These are phyloP conservation scores for Thielaviopsis ethacetica DNA, from an alignment of 2,329 filamentous ascomycete genomes.

Conservation along the genomic window DNA sequence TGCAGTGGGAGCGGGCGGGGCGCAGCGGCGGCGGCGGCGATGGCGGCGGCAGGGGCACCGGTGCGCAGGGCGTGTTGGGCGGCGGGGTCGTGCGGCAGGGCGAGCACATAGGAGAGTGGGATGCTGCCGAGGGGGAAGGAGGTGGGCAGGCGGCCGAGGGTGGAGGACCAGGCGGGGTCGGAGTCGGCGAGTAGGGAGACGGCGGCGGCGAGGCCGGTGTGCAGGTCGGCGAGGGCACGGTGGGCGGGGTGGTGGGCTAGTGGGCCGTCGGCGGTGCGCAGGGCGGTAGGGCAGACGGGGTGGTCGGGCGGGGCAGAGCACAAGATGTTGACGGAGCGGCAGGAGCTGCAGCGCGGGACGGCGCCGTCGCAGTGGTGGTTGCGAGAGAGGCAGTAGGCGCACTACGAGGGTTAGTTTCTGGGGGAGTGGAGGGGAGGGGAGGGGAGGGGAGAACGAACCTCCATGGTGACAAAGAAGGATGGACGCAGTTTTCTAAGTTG, in stretches of 20 bases:
- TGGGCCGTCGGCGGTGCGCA: not conserved
- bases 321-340: not conserved
- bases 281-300: not conserved
- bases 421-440: not conserved
- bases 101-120: not conserved
- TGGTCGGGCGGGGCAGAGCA: not conserved
- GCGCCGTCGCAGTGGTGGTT: not conserved
- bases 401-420: not conserved
- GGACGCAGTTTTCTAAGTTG: not conserved
- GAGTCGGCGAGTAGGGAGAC: not conserved
- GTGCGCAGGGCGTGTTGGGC: too few relatives aligned
- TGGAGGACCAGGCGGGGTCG: not conserved
- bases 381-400: constrained; percentile 1
- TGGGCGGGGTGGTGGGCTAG: not conserved
- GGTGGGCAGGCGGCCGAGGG: not conserved
- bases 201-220: not conserved
- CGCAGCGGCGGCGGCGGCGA: too few relatives aligned
- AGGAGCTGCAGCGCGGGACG: constrained; percentile 2
- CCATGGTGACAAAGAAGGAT: not conserved
- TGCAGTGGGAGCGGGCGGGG: too few relatives aligned
- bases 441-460: not conserved
- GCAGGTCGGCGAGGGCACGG: not conserved
- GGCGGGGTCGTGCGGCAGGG: too few relatives aligned
- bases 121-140: constrained; percentile 4
- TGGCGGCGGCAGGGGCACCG: not conserved